Evolutionary conservation across 1,284 basidiomycete species (phyloP), one percentile per base, ranked within the genome.

Genomic region (Pseudozyma sp.): DNA sequence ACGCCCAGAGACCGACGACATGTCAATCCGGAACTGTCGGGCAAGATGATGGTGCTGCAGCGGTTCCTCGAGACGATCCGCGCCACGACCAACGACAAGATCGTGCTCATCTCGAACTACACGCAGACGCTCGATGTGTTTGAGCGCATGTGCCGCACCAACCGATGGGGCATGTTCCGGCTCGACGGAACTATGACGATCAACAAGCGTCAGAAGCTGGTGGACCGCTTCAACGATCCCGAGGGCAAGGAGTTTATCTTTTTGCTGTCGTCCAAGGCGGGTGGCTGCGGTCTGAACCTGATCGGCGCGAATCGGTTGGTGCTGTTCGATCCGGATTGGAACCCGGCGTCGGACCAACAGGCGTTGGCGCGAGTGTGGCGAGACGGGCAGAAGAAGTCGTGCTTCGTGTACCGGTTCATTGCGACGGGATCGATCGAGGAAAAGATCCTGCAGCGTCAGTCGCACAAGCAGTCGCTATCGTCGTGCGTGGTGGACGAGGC

Each of bases 281-380:
- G 96, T 64, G 96, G 96, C 78, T 99, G 97, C 81, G 95, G 96
- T 82, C 96, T 99, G 87, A 99, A 99, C 84, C 88, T 99, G 73
- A 98, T 99, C 81, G 96, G 96, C 6, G 96, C 96, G 1, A 99
- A 99, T 83, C 90, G 96, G 9, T 87, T 99, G 34, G 94, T 99
- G 73, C 87, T 99, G 34, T 99, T 99, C 78, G 96, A 99, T 85
- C 97, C 97, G 2, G 95, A 98, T 83, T 97, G 96, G 95, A 98
- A 98, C 81, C 96, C 95, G 19, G 95, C 96, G 6, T 94, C 95
- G 39, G 96, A 99, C 85, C 97, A 99, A 84, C 97, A 99, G 85
- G 96, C 96, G 9, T 88, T 99, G 6, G 96, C 96, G 42, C 93
- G 96, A 85, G 96, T 99, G 2, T 99, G 96, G 96, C 92, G 97